A percentile compares a stretch with the other conserved stretches of the same genome.
Evolutionary conservation across 805 yeast species (phyloP).

Genomic region (Saccharomycopsis selenospora): DNA sequence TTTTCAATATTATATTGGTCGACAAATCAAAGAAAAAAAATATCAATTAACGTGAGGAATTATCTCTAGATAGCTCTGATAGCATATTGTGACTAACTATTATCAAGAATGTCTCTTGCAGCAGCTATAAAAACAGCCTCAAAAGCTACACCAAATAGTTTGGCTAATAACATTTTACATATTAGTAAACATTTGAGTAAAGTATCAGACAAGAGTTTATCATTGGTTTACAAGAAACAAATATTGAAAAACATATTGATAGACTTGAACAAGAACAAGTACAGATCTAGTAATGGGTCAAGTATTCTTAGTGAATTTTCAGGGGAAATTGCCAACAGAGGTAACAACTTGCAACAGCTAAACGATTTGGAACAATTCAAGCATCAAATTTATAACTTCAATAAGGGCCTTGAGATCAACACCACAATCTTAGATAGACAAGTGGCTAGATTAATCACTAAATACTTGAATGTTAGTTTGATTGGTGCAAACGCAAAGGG

Average conservation of each 20-base stretch:
- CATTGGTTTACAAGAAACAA: slow-evolving; percentile 9
- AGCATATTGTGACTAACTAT: no score
- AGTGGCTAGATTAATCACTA: slow-evolving; percentile 9
- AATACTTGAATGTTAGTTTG: slow-evolving; percentile 14
- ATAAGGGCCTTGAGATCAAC: slow-evolving; percentile 15
- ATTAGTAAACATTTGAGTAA: neutral
- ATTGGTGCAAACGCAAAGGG: neutral
- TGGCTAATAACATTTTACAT: neutral
- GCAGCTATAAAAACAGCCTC: neutral
- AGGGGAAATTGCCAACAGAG: slow-evolving; percentile 13
- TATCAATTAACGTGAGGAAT: no score
- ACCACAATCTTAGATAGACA: slow-evolving; percentile 16
- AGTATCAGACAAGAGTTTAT: neutral
- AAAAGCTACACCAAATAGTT: neutral
- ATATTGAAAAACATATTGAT: slow-evolving; percentile 16
- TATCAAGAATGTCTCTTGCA: slow-evolving; percentile 1
- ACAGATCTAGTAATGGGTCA: slow-evolving; percentile 6
- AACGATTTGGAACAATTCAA: slow-evolving; percentile 14
- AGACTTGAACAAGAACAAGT: slow-evolving; percentile 11
- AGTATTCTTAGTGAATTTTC: slow-evolving; percentile 6
- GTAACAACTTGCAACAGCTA: slow-evolving; percentile 15
- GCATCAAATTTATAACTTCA: slow-evolving; percentile 18
- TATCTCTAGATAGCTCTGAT: no score
- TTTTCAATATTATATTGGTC: no score
- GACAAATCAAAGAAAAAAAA: no score